These are phyloP conservation scores for Petasospora rhodanensis DNA, from an alignment of 1,139 yeast genomes.

Conservation along the genomic window DNA sequence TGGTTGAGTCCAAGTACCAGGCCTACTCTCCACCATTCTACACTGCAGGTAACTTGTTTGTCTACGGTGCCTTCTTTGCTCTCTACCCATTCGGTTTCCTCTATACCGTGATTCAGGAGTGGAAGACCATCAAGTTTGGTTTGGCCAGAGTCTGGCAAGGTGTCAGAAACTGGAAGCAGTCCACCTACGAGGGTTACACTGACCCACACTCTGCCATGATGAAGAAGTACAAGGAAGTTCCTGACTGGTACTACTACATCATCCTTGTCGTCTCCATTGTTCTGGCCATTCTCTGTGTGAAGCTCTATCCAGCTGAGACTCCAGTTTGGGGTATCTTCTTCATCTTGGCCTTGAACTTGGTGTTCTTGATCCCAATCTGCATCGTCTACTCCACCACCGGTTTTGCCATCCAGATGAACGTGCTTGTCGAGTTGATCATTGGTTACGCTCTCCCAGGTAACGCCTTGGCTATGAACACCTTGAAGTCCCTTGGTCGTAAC, in stretches of 20 bases:
- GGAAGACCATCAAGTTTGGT: constrained; percentile 24
- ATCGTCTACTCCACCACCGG: constrained; percentile 51
- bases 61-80: constrained; percentile 55
- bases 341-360: constrained; percentile 47
- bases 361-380: constrained; percentile 48
- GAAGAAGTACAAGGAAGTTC: constrained; percentile 53
- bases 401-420: constrained; percentile 47
- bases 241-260: constrained; percentile 52
- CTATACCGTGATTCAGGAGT: constrained; percentile 34
- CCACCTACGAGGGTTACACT: constrained; percentile 13
- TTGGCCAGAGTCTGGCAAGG: constrained; percentile 14
- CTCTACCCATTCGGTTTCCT: constrained; percentile 53
- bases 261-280: constrained; percentile 45
- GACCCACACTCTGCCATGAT: constrained; percentile 57
- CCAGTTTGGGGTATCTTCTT: constrained; percentile 53
- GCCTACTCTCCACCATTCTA: constrained; percentile 53
- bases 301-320: constrained; percentile 40
- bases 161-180: constrained; percentile 2
- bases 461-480: constrained; percentile 52
- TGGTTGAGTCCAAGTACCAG: constrained; percentile 38
- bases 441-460: constrained; percentile 68
- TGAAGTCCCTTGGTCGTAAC: constrained; percentile 55
- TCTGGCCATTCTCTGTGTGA: constrained; percentile 44
- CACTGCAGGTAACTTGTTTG: constrained; percentile 50
- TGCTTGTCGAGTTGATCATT: constrained; percentile 53